These are phyloP conservation scores for Eimeria zaria DNA, from an alignment of 169 alveolate genomes.

Conservation along the genomic window DNA sequence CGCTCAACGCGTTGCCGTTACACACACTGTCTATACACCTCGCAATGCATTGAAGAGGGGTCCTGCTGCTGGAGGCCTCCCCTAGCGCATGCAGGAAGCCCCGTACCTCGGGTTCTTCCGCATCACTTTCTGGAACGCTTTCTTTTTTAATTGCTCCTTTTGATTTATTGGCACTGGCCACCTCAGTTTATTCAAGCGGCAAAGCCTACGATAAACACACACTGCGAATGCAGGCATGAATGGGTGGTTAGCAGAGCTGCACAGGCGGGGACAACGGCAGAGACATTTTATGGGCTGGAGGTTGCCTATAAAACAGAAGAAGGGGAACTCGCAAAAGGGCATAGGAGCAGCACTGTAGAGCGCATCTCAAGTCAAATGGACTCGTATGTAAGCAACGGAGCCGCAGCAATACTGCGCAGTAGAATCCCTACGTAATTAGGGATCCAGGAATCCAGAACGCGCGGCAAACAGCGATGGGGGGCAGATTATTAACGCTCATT, in stretches of 20 bases:
- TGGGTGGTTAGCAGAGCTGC: neutral
- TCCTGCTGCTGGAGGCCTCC: slow-evolving; percentile 2
- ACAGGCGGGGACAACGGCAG: neutral
- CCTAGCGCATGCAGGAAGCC: neutral
- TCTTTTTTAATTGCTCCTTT: neutral
- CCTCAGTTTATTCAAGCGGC: neutral
- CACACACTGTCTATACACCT: slow-evolving; percentile 35
- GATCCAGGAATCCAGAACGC: neutral
- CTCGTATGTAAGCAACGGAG: neutral
- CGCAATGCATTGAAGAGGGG: slow-evolving; percentile 19
- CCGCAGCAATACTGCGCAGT: neutral
- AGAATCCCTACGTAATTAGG: neutral
- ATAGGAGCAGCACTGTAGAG: neutral
- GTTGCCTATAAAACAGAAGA: neutral
- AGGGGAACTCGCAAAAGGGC: neutral
- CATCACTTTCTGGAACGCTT: neutral
- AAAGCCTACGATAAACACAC: neutral
- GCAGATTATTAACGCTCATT: too few relatives aligned
- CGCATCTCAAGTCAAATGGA: neutral
- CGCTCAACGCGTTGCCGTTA: slow-evolving; percentile 5
- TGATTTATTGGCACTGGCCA: neutral
- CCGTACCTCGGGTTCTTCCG: neutral
- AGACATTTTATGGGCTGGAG: neutral
- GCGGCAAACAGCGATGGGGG: neutral
- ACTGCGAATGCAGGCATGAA: neutral